Percentiles rank a stretch among this genome's conserved stretches.
These are phyloP conservation scores for Juglanconis sp. DNA, from an alignment of 2,329 filamentous ascomycete species.

Conservation along the genomic window DNA sequence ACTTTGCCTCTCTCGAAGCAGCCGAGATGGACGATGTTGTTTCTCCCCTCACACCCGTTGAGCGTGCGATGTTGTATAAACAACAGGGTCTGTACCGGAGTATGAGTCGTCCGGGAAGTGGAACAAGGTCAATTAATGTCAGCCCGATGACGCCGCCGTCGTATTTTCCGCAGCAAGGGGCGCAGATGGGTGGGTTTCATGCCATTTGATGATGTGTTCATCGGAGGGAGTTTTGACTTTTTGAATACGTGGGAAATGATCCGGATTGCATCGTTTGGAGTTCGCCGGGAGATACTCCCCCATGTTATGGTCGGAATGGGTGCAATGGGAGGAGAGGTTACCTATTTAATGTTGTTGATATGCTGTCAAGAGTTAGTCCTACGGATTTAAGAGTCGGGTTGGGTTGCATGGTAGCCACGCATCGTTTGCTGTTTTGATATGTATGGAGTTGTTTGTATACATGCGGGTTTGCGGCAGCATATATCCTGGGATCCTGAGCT, in stretches of 20 bases:
- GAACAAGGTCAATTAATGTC: background rate
- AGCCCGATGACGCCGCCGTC: slow-evolving; percentile 14
- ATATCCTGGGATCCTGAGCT: no score
- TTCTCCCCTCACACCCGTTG: slow-evolving; percentile 14
- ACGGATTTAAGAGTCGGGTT: no score
- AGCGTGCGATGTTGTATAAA: slow-evolving; percentile 18
- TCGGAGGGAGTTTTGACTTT: background rate
- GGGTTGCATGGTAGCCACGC: no score
- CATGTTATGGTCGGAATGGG: no score
- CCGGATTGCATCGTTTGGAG: background rate
- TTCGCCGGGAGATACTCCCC: background rate
- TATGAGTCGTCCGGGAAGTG: background rate
- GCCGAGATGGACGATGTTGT: slow-evolving; percentile 19
- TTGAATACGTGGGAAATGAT: background rate
- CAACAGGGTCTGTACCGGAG: slow-evolving; percentile 4
- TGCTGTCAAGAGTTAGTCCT: no score
- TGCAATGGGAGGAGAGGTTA: no score
- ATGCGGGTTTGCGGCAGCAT: no score
- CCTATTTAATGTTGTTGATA: no score
- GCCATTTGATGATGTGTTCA: slow-evolving; percentile 7
- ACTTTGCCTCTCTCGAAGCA: slow-evolving; percentile 17
- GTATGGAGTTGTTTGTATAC: no score
- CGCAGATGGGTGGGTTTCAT: slow-evolving; percentile 11
- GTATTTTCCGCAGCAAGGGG: background rate
- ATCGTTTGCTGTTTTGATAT: no score